Conservation (phyloP, 208 protist genomes). For the Trypanosoma lewisi region DNA sequence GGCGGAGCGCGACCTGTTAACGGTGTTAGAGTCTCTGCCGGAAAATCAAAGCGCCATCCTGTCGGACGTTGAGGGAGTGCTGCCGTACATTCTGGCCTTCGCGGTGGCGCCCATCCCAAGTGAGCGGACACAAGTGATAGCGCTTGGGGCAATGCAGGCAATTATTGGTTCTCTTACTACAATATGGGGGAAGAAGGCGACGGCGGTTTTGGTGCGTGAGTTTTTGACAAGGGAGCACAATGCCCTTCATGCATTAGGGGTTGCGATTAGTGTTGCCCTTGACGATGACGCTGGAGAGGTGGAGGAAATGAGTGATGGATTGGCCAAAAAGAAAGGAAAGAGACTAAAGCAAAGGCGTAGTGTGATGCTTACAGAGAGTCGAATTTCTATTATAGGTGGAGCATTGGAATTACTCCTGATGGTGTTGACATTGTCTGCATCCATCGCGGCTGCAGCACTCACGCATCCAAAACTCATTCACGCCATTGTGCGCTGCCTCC, state of each 20-base stretch:
- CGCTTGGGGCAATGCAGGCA: conserved; percentile 50
- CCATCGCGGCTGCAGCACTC: conserved; percentile 15
- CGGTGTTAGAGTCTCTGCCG: conserved; percentile 30
- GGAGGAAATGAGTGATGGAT: conserved; percentile 2
- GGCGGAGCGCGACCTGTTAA: conserved; percentile 39
- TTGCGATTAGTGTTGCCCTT: conserved; percentile 20
- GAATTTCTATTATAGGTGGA: conserved; percentile 20
- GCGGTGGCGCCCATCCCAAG: conserved; percentile 56
- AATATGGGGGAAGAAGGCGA: conserved; percentile 29
- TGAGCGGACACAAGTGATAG: conserved; percentile 49
- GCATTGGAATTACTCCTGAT: conserved; percentile 27
- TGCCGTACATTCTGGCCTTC: conserved; percentile 69
- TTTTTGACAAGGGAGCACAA: conserved; percentile 47
- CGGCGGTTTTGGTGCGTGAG: conserved; percentile 35
- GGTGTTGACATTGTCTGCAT: conserved; percentile 21
- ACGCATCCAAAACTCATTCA: conserved; percentile 22
- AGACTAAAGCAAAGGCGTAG: not conserved
- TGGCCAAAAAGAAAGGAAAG: not conserved
- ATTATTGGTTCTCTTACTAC: conserved; percentile 29
- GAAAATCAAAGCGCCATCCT: conserved; percentile 32
- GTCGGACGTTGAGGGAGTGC: conserved; percentile 36
- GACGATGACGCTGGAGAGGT: not conserved
- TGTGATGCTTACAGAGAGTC: conserved; percentile 3
- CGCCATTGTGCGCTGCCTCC: conserved; percentile 20
- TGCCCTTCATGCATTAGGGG: conserved; percentile 40